Evolutionary conservation across 129 eudicot species (phyloP), one percentile per base, ranked within the genome.

Genomic region (Arctium minus): DNA sequence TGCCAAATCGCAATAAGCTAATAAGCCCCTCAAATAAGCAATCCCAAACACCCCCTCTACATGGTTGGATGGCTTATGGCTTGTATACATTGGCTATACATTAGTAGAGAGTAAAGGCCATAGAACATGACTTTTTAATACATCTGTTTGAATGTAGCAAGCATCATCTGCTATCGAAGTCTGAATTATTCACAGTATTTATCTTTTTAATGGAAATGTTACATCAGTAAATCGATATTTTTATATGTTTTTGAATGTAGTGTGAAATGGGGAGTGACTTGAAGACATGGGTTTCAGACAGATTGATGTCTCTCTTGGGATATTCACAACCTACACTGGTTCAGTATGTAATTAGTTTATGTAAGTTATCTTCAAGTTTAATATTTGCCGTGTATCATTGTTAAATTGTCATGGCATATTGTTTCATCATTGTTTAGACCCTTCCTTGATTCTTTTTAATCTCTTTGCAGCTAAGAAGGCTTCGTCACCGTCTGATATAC

Each of bases 251-350:
- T 78, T 79, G 29, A 50, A 64, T 83, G 88, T 71, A 89, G 91
- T 79, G 91, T 79, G 65, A 82, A 73, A 94, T 91, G 97, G 97
- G 90, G 72, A 87, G 86, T 42, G 97, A 93, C 42, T 84, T 95
- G 85, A 92, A 90, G 89, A 87, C 84, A 6, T 95, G 99, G 99
- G 99, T 95, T 27, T 92, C 97, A 0, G 99, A 95, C 81, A 88
- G 71, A 70, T 88, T 95, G 84, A 91, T 92, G 89, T 86, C 97
- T 38, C 94, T 95, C 62, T 73, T 93, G 88, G 97, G 97, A 40
- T 95, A 91, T 75, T 95, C 99, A 17, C 94, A 93, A 78, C 86
- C 94, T 50, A 88, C 93, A 5, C 88, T 95, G 71, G 97, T 95
- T 50, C 93, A 92, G n/a, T 95, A 91, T 71, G 88, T 95, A 74